Evolutionary conservation across 495 filamentous ascomycete species (phyloP), one percentile per base, ranked within the genome.

Genomic region (Aspergillus cristatus): DNA sequence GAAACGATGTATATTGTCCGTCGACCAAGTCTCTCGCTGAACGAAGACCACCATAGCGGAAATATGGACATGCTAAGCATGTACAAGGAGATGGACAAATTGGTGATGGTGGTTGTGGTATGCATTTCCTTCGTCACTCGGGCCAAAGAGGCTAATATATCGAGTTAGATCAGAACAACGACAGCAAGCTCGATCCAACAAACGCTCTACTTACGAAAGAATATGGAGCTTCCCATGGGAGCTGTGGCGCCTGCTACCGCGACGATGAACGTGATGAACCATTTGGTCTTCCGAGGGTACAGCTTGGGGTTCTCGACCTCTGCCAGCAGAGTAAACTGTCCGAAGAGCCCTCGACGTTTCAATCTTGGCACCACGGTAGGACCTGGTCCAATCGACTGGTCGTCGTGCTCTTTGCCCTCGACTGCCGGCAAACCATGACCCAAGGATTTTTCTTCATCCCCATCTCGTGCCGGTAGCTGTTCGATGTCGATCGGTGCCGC

Each of bases 1-100:
- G 86, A 94, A 28, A 73, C 62, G 13, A 97, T 51, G 57, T 95
- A 96, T 37, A 97, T 87, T 6, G 80, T 85, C 17, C 90, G 73
- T 28, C 90, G 75, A 14, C 90, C 90, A 3, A 85, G 58, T 3
- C 75, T 72, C 57, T 96, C 90, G 8, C 84, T 89, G 53, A 95
- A 93, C 2, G 78, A 82, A 2, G 84, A 91, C 89, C 89, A 95
- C 86, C 87, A 96, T 4, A 96, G 71, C 1, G 89, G 89, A 43
- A 88, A 94, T 17, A 95, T 85, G 13, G 81, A 75, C 86, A 95
- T 91, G 38, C 74, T 65, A 6, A 94, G 71, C 88, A 94, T 90
- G 54, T 93, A 95, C 35, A 94, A 56, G 2, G 89, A 83, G 7
- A 93, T 80, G 4, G 83, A 82, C 32, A 94, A 50, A 52, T 95